Evolutionary conservation across 2,329 filamentous ascomycete genomes (phyloP).

Genomic region (Scedosporium minutisporum): DNA sequence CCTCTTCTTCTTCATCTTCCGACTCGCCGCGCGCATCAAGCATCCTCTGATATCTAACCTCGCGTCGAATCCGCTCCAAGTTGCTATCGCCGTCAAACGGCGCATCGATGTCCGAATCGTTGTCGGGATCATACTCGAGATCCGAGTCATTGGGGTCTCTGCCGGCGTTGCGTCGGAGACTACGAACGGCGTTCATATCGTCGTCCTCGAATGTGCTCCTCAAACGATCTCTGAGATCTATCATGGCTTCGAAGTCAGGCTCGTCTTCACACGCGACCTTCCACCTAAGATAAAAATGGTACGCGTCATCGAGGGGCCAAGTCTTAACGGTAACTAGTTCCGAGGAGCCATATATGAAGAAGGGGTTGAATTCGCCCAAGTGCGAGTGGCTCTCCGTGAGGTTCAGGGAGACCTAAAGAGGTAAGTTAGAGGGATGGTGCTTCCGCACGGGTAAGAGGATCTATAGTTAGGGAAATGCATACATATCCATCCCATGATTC

Average conservation of each 20-base stretch:
- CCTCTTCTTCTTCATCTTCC: neutral
- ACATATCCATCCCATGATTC: neutral
- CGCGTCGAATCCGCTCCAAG: neutral
- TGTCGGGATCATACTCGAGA: constrained; percentile 1
- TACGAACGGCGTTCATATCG: neutral
- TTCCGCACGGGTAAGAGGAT: neutral
- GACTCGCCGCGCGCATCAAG: neutral
- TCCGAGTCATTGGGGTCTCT: constrained; percentile 4
- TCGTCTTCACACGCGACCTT: neutral
- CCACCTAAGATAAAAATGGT: neutral
- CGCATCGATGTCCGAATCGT: constrained; percentile 1
- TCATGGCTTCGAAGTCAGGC: neutral
- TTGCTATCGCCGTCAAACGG: neutral
- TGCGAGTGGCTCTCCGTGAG: neutral
- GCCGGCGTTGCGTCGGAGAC: neutral
- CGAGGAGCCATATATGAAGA: constrained; percentile 2
- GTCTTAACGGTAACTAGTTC: neutral
- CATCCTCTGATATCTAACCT: neutral
- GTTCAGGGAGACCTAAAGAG: neutral
- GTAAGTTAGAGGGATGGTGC: neutral
- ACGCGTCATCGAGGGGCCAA: neutral
- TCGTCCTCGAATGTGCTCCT: neutral
- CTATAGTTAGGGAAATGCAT: neutral
- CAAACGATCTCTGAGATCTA: neutral
- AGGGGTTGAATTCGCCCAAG: neutral